Conservation (phyloP, 139 green algal species). For the Chlorella sp. region DNA sequence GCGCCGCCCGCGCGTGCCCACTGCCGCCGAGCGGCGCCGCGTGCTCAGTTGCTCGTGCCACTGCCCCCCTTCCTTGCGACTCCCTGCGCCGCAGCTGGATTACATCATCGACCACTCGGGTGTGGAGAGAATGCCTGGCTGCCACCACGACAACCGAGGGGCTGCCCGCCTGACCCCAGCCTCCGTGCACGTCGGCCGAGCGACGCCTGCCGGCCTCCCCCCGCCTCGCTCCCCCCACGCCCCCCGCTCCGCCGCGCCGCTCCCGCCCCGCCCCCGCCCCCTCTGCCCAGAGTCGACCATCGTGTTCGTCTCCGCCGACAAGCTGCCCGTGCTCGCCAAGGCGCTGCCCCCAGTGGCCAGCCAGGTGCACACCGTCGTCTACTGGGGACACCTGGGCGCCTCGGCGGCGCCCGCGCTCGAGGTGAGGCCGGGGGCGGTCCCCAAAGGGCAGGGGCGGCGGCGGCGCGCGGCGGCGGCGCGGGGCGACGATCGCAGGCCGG, state of each 20-base stretch:
- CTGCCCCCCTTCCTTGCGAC: no score
- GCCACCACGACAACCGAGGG: no score
- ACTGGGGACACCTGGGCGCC: slow-evolving; percentile 64
- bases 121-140: neutral
- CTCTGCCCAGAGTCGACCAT: slow-evolving; percentile 43
- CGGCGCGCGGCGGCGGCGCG: no score
- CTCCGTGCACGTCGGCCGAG: no score
- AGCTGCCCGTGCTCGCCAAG: slow-evolving; percentile 62
- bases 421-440: neutral
- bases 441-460: neutral
- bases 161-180: no score
- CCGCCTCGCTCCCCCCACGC: no score
- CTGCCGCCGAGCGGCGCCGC: no score
- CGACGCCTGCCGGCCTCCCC: no score
- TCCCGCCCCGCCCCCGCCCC: neutral
- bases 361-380: slow-evolving; percentile 71
- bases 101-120: slow-evolving; percentile 87
- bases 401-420: neutral
- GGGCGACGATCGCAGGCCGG: neutral
- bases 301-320: slow-evolving; percentile 62
- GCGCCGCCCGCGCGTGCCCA: neutral
- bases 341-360: slow-evolving; percentile 59
- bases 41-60: no score
- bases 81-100: no score
- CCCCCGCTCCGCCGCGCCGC: no score